Evolutionary conservation across 2,329 filamentous ascomycete species (phyloP).

Genomic region (Colletotrichum graminicola): DNA sequence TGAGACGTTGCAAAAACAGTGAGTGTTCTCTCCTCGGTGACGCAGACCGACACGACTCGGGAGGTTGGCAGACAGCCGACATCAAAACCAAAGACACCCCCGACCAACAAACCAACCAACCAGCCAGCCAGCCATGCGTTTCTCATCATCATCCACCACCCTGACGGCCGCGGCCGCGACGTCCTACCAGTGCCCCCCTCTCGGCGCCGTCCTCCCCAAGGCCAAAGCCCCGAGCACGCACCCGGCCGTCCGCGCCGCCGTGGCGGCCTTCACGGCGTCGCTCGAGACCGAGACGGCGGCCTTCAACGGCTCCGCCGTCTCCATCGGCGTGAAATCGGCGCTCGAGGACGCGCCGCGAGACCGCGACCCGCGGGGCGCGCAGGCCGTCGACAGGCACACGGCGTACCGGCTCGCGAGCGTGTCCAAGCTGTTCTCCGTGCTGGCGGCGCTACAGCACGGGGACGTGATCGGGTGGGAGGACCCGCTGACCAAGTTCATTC

Average conservation of each 20-base stretch:
- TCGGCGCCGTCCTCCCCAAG: conserved; percentile 37
- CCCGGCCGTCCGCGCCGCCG: conserved; percentile 35
- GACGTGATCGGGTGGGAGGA: conserved; percentile 49
- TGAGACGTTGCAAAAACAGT: not conserved
- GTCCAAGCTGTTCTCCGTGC: conserved; percentile 51
- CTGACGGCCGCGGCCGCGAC: conserved; percentile 3
- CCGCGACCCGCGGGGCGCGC: conserved; percentile 44
- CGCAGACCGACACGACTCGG: not conserved
- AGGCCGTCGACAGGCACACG: conserved; percentile 48
- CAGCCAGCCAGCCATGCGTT: conserved; percentile 5
- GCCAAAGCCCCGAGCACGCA: conserved; percentile 31
- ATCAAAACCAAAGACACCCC: not conserved
- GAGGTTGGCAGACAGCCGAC: not conserved
- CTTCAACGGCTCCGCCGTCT: conserved; percentile 46
- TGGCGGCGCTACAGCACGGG: conserved; percentile 37
- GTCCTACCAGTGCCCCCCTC: conserved; percentile 35
- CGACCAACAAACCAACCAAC: too few species aligned
- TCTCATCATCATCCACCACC: not conserved
- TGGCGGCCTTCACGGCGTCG: conserved; percentile 20
- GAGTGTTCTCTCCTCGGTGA: not conserved
- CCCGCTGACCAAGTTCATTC: conserved; percentile 60
- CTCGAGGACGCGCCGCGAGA: conserved; percentile 44
- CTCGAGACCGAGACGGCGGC: conserved; percentile 33
- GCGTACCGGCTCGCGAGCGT: conserved; percentile 58
- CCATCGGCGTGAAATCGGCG: conserved; percentile 46